Percentiles rank a stretch among this genome's conserved stretches.
Evolutionary conservation across 1,284 basidiomycete species (phyloP).

Genomic region (Microbotryomycetes sp.): DNA sequence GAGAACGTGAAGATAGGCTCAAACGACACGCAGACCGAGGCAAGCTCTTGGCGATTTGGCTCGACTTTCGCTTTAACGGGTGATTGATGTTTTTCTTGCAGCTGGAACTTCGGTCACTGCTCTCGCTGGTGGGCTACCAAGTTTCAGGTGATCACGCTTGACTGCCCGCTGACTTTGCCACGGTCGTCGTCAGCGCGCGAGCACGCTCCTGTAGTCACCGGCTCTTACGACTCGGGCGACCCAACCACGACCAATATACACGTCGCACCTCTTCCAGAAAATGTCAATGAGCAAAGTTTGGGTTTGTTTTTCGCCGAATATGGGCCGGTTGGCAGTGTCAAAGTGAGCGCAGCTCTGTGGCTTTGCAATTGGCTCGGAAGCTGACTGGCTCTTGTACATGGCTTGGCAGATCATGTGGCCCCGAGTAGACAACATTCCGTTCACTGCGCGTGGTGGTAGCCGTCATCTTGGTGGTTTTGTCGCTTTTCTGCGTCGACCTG

Average conservation of each 20-base stretch:
- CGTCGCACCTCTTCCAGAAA: slow-evolving; percentile 59
- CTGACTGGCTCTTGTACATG: neutral
- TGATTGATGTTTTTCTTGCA: slow-evolving; percentile 24
- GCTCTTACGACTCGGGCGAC: slow-evolving; percentile 79
- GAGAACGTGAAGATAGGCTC: slow-evolving; percentile 74
- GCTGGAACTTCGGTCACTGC: slow-evolving; percentile 68
- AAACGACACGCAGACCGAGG: slow-evolving; percentile 51
- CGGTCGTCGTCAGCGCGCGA: slow-evolving; percentile 32
- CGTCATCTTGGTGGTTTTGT: slow-evolving; percentile 84
- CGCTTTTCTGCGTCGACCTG: slow-evolving; percentile 83
- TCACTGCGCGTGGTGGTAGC: slow-evolving; percentile 37
- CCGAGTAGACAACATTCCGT: slow-evolving; percentile 41
- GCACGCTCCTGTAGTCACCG: slow-evolving; percentile 41
- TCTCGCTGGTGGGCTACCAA: slow-evolving; percentile 58
- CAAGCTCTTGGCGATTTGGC: slow-evolving; percentile 2
- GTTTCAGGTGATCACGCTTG: neutral
- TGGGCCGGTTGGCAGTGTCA: slow-evolving; percentile 50
- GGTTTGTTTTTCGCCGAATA: slow-evolving; percentile 73
- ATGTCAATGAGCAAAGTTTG: slow-evolving; percentile 72
- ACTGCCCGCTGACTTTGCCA: neutral
- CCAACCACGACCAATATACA: slow-evolving; percentile 87
- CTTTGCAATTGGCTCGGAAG: neutral
- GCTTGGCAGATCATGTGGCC: slow-evolving; percentile 82
- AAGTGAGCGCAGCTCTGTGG: slow-evolving; percentile 18
- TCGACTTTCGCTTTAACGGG: slow-evolving; percentile 14